Percentiles rank a stretch among this genome's conserved stretches.
These are phyloP conservation scores for Leccinum arenicola DNA, from an alignment of 768 basidiomycete genomes.

Conservation along the genomic window DNA sequence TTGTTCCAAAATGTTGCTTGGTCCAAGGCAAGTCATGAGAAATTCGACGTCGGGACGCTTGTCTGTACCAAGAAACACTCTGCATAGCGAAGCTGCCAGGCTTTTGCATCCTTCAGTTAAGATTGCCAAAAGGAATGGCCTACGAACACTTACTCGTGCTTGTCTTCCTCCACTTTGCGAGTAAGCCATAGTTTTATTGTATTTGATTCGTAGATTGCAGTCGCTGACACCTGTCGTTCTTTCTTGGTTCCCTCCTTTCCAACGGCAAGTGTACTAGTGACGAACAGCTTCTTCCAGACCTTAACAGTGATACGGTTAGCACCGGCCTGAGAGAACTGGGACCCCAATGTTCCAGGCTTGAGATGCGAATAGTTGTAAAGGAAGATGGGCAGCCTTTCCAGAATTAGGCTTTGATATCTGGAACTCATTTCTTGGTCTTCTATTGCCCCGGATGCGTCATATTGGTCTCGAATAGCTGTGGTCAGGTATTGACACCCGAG, in stretches of 20 bases:
- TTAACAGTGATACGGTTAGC: constrained; percentile 54
- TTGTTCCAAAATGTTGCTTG: constrained; percentile 70
- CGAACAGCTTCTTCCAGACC: constrained; percentile 56
- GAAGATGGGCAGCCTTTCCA: constrained; percentile 83
- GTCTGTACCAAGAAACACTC: constrained; percentile 31
- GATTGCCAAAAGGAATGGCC: too few relatives aligned
- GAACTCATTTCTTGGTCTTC: constrained; percentile 40
- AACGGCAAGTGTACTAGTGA: constrained; percentile 56
- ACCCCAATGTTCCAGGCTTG: constrained; percentile 49
- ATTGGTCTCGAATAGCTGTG: constrained; percentile 68
- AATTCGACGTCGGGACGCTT: constrained; percentile 82
- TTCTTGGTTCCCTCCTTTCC: constrained; percentile 49
- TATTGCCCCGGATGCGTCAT: constrained; percentile 52
- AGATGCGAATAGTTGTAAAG: constrained; percentile 77
- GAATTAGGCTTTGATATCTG: constrained; percentile 53
- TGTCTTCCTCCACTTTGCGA: constrained; percentile 64
- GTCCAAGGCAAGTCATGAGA: constrained; percentile 88
- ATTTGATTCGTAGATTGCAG: constrained; percentile 48
- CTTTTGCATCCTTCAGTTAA: constrained; percentile 34
- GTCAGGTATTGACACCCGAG: constrained; percentile 75
- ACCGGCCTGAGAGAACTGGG: constrained; percentile 48
- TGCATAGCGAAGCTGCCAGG: constrained; percentile 64
- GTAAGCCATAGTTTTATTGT: constrained; percentile 76
- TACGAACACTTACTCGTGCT: constrained; percentile 66
- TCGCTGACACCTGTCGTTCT: constrained; percentile 66